Base-by-base conservation (phyloP, 2,329 filamentous ascomycete species). In the Colletotrichum plurivorum region DNA sequence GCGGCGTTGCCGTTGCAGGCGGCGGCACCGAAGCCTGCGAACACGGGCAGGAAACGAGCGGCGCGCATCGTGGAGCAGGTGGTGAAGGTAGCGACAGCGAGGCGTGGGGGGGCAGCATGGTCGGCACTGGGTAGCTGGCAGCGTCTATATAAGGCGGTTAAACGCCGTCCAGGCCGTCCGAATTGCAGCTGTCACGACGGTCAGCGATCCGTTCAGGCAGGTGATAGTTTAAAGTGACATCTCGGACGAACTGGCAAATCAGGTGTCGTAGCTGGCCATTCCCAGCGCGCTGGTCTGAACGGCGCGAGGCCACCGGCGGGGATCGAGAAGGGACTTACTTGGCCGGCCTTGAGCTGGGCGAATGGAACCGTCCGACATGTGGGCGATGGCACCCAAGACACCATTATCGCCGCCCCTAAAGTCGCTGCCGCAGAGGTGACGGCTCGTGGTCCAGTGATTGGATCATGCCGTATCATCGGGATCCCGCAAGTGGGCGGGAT, bases 1-100 rank as follows among this genome's bases (percentile, higher is more conserved):
- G 83, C 83, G 1, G 84, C 73, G 61, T 84, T 81, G 70, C 89
- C 89, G 75, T 92, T 92, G 80, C 90, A 92, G 71, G 76, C 76
- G 20, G 74, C 73, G 36, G 51, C 73, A 31, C 60, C 68, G 15
- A 55, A 43, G 15, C 61, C 62, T 8, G 70, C 64, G 54, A 77
- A 71, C 27, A 72, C 45, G 20, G 74, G 56, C 13, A 69, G 58
- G n/a, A 74, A 39, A 41, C 31, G 22, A 55, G 56, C 60, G 56
- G 31, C 46, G 41, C 55, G 66, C 69, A 69, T 64, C 18, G 46
- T 63, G 52, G 13, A 39, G 18, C 25, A 2, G 46, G 15, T 25
- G 25, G 16, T 10, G 7, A 27, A 15, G 18, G 27, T 4, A 43
- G 31, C 12, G 39, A 16, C 7, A 27, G 12, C 18, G 25, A 53